phyloP scores from a whole-genome alignment of 495 filamentous ascomycete genomes.

The Aspergillus ostianus region DNA sequence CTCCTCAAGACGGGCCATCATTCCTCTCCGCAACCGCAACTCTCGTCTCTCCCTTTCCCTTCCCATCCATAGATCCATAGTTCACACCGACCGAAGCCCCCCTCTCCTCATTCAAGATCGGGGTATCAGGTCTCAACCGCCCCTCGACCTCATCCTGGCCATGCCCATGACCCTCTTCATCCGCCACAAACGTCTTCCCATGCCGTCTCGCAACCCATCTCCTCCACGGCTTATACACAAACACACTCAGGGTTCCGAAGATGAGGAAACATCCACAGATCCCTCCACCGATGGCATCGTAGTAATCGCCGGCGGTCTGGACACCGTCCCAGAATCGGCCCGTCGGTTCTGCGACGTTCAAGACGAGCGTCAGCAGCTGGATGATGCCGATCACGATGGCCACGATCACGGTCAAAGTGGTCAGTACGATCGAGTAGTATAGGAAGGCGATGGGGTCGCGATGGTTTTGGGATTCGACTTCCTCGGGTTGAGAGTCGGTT shows the following conservation, averaged over 20 bases:
- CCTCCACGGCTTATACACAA: slow-evolving; percentile 77
- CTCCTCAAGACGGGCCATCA: neutral
- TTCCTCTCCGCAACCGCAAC: neutral
- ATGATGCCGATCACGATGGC: slow-evolving; percentile 82
- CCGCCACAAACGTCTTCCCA: slow-evolving; percentile 25
- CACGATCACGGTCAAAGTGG: slow-evolving; percentile 81
- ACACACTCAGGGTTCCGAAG: slow-evolving; percentile 66
- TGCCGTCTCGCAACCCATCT: slow-evolving; percentile 51
- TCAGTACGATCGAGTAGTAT: slow-evolving; percentile 93
- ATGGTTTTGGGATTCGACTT: slow-evolving; percentile 29
- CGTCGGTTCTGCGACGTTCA: slow-evolving; percentile 68
- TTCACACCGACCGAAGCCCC: neutral
- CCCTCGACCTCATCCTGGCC: slow-evolving; percentile 16
- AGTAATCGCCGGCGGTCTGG: slow-evolving; percentile 69
- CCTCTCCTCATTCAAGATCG: slow-evolving; percentile 10
- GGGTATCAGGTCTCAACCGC: slow-evolving; percentile 15
- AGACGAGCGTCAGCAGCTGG: slow-evolving; percentile 73
- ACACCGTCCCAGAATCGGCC: slow-evolving; percentile 89
- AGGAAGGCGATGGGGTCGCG: slow-evolving; percentile 81
- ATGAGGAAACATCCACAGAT: slow-evolving; percentile 84
- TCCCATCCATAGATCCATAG: slow-evolving; percentile 16
- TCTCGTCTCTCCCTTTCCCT: neutral
- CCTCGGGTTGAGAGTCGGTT: slow-evolving; percentile 21
- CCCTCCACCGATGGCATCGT: slow-evolving; percentile 79
- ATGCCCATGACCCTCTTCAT: slow-evolving; percentile 22